Evolutionary conservation across 352 stramenopile species (phyloP).

Genomic region (Globisporangium echinulatum): DNA sequence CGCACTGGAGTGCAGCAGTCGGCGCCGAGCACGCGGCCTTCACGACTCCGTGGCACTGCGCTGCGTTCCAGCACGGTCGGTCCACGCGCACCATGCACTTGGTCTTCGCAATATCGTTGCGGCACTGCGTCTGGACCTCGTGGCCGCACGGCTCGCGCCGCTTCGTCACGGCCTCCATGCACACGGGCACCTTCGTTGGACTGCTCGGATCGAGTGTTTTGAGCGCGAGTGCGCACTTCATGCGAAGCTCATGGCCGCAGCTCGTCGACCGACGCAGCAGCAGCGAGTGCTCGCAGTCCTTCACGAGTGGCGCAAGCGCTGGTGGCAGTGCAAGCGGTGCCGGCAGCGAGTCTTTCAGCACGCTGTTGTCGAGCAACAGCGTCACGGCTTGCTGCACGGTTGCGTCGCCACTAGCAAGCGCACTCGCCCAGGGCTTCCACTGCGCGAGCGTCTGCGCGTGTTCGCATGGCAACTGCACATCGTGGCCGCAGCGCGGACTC

Average conservation of each 20-base stretch:
- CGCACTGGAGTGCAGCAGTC: conserved; percentile 25
- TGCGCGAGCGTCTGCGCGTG: conserved; percentile 15
- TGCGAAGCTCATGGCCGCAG: conserved; percentile 52
- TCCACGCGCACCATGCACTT: conserved; percentile 30
- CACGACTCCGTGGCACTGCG: conserved; percentile 28
- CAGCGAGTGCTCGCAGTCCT: conserved; percentile 29
- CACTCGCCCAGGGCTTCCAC: conserved; percentile 49
- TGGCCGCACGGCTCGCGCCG: conserved; percentile 33
- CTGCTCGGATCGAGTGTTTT: conserved; percentile 21
- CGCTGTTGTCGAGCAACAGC: conserved; percentile 23
- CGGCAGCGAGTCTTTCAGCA: conserved; percentile 32
- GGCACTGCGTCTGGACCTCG: conserved; percentile 23
- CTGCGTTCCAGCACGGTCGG: conserved; percentile 59
- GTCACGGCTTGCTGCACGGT: conserved; percentile 9
- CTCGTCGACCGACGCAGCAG: conserved; percentile 28
- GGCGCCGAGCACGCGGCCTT: conserved; percentile 15
- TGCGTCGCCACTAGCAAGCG: not conserved
- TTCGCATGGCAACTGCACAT: conserved; percentile 32
- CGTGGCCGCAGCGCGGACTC: conserved; percentile 43
- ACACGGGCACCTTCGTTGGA: conserved; percentile 10
- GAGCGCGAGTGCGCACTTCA: conserved; percentile 46
- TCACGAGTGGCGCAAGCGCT: conserved; percentile 21
- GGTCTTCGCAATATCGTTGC: conserved; percentile 27
- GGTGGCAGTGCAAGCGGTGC: conserved; percentile 19
- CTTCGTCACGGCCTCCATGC: conserved; percentile 26